Evolutionary conservation across 2,329 filamentous ascomycete species (phyloP).

Genomic region (Nothophaeocryptopus gaeumannii): DNA sequence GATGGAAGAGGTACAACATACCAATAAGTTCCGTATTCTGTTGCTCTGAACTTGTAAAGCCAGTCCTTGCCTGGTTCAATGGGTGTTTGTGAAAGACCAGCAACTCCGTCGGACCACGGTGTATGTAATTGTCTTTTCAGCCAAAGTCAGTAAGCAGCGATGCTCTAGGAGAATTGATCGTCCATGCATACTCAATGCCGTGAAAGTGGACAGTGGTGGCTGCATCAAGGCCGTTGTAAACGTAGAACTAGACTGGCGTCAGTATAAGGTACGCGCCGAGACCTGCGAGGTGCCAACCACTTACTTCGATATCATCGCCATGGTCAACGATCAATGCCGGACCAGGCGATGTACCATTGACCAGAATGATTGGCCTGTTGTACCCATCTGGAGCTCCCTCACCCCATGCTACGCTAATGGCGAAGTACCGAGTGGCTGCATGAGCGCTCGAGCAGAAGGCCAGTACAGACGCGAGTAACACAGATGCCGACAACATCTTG

Average conservation of each 20-base stretch:
- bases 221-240: conserved; percentile 12
- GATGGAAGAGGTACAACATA: neutral
- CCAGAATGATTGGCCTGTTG: conserved; percentile 12
- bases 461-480: conserved; percentile 4
- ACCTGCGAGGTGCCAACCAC: neutral
- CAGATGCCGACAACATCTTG: conserved; percentile 3
- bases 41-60: conserved; percentile 19
- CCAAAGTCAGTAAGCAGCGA: neutral
- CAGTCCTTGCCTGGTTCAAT: conserved; percentile 20
- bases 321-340: conserved; percentile 16
- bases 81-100: conserved; percentile 20
- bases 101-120: conserved; percentile 25
- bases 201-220: conserved; percentile 24
- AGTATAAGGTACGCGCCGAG: neutral
- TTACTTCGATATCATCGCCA: conserved; percentile 18
- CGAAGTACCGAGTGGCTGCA: conserved; percentile 11
- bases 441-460: conserved; percentile 1
- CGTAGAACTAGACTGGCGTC: conserved; percentile 10
- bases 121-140: conserved; percentile 12
- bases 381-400: conserved; percentile 18
- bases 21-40: conserved; percentile 17
- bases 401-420: conserved; percentile 11
- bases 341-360: conserved; percentile 19
- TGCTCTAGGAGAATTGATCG: neutral
- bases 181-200: conserved; percentile 14